These are phyloP conservation scores for Fistulifera solaris DNA, from an alignment of 108 stramenopile species.

Conservation along the genomic window DNA sequence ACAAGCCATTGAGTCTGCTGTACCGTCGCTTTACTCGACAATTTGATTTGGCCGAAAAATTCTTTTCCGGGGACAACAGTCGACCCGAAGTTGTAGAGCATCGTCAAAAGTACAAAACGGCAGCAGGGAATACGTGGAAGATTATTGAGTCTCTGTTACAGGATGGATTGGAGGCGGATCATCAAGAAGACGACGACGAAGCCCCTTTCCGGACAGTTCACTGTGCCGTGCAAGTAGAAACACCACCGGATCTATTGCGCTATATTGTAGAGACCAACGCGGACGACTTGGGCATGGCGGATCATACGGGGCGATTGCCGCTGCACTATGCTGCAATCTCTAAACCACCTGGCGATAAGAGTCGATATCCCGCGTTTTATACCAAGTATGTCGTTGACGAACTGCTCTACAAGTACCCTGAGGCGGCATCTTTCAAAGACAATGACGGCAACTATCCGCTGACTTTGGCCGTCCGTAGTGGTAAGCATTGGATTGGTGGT, in stretches of 20 bases:
- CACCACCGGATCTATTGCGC: slow-evolving; percentile 70
- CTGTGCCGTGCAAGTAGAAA: slow-evolving; percentile 63
- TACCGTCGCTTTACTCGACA: slow-evolving; percentile 76
- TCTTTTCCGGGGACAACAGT: slow-evolving; percentile 84
- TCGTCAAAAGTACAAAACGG: slow-evolving; percentile 60
- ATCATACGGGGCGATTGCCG: slow-evolving; percentile 56
- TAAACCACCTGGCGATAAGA: slow-evolving; percentile 19
- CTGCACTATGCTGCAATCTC: slow-evolving; percentile 73
- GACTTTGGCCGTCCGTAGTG: slow-evolving; percentile 52
- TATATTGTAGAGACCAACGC: slow-evolving; percentile 84
- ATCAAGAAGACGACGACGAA: slow-evolving; percentile 7
- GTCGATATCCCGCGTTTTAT: slow-evolving; percentile 42
- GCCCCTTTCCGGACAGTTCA: slow-evolving; percentile 43
- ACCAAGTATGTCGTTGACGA: slow-evolving; percentile 80
- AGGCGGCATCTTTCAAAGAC: slow-evolving; percentile 55
- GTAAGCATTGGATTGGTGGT: slow-evolving; percentile 85
- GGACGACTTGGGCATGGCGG: slow-evolving; percentile 57
- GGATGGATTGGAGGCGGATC: background rate
- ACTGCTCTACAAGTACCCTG: slow-evolving; percentile 75
- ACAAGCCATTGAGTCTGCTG: slow-evolving; percentile 65
- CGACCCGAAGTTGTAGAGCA: slow-evolving; percentile 66
- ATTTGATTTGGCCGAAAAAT: slow-evolving; percentile 77
- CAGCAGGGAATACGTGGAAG: slow-evolving; percentile 80
- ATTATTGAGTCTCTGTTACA: slow-evolving; percentile 60
- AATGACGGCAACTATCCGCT: slow-evolving; percentile 55